Evolutionary conservation across 345 rosid species (phyloP).

Genomic region (Geranium rotundifolium): DNA sequence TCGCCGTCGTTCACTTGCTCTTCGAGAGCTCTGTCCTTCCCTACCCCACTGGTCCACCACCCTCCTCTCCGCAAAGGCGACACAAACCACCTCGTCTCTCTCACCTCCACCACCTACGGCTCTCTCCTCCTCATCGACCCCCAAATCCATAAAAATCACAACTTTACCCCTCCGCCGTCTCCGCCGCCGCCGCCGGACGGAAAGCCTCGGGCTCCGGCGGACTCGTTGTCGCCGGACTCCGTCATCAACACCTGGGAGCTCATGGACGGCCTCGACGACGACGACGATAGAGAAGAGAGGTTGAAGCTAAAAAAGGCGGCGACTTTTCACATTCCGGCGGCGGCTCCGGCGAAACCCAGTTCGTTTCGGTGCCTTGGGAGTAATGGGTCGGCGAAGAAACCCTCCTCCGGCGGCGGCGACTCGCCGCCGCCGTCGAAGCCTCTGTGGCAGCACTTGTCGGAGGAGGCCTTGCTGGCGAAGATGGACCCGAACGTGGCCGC

Average conservation of each 20-base stretch:
- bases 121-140: slow-evolving; percentile 49
- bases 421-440: slow-evolving; percentile 29
- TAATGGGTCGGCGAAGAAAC: slow-evolving; percentile 21
- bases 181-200: slow-evolving; percentile 17
- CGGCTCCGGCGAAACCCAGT: slow-evolving; percentile 12
- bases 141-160: neutral
- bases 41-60: slow-evolving; percentile 70
- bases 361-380: slow-evolving; percentile 14
- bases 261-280: slow-evolving; percentile 81
- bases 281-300: slow-evolving; percentile 18
- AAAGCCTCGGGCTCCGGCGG: slow-evolving; percentile 10
- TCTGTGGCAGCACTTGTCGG: slow-evolving; percentile 63
- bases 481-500: slow-evolving; percentile 57
- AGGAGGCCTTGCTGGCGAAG: slow-evolving; percentile 50
- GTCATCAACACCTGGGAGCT: slow-evolving; percentile 95
- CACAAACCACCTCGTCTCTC: slow-evolving; percentile 74
- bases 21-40: slow-evolving; percentile 46
- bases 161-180: slow-evolving; percentile 9
- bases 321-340: neutral
- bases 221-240: slow-evolving; percentile 51
- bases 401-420: slow-evolving; percentile 9
- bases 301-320: slow-evolving; percentile 6
- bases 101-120: slow-evolving; percentile 79
- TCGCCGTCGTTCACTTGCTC: slow-evolving; percentile 10
- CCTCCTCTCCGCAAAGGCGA: slow-evolving; percentile 82